These are phyloP conservation scores for Aspergillus heteromorphus DNA, from an alignment of 495 filamentous ascomycete genomes.

Conservation along the genomic window DNA sequence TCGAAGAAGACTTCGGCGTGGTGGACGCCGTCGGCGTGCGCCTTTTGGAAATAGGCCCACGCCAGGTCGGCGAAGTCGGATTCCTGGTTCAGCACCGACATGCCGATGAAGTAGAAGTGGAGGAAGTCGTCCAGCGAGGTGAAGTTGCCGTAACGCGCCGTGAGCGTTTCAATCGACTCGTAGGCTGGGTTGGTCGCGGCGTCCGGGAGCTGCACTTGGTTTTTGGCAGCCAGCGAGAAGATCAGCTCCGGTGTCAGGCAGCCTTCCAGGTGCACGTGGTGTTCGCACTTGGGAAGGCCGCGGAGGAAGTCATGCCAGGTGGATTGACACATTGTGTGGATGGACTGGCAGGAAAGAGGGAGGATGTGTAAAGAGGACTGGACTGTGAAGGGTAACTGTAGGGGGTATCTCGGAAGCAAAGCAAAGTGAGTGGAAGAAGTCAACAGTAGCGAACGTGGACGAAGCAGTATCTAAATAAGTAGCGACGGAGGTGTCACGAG, in stretches of 20 bases:
- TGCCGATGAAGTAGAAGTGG: conserved; percentile 71
- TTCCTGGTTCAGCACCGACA: conserved; percentile 55
- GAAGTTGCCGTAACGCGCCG: conserved; percentile 57
- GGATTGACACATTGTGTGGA: conserved; percentile 31
- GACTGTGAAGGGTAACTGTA: no score
- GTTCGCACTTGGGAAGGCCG: conserved; percentile 71
- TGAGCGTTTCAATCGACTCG: conserved; percentile 51
- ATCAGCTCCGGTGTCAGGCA: conserved; percentile 62
- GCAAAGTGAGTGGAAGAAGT: background rate
- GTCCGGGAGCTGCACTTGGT: conserved; percentile 55
- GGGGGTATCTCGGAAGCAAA: background rate
- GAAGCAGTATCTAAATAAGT: background rate
- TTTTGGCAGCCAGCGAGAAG: conserved; percentile 60
- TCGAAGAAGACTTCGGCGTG: conserved; percentile 78
- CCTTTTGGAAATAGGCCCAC: conserved; percentile 64
- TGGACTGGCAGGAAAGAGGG: background rate
- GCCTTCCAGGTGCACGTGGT: conserved; percentile 75
- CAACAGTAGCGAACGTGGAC: background rate
- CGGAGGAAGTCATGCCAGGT: conserved; percentile 54
- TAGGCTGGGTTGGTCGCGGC: conserved; percentile 50
- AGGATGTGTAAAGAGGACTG: background rate
- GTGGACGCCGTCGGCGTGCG: conserved; percentile 57
- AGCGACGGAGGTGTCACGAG: background rate
- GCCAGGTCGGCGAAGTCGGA: conserved; percentile 69
- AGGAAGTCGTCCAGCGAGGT: conserved; percentile 73